A percentile compares a stretch with the other conserved stretches of the same genome.
Evolutionary conservation across 768 basidiomycete species (phyloP).

Genomic region (Leccinum barrowsii): DNA sequence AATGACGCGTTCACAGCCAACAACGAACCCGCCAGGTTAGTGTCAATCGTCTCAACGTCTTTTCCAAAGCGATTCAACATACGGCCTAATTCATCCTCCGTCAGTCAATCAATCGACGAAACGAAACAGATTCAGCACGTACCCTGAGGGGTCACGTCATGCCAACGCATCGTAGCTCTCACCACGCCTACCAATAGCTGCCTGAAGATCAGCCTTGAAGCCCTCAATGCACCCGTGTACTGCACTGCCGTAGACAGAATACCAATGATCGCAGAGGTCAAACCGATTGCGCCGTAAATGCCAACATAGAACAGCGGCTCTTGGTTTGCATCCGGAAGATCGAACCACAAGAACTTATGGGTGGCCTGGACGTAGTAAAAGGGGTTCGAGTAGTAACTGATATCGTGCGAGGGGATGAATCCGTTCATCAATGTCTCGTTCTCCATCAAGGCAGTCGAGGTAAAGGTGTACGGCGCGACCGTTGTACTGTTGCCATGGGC

Average conservation of each 20-base stretch:
- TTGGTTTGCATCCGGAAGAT: slow-evolving; percentile 47
- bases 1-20: slow-evolving; percentile 76
- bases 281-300: slow-evolving; percentile 60
- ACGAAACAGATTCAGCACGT: background rate
- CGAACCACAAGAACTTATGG: slow-evolving; percentile 14
- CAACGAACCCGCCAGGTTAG: slow-evolving; percentile 60
- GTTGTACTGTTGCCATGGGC: slow-evolving; percentile 18
- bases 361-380: slow-evolving; percentile 14
- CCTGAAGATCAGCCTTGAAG: slow-evolving; percentile 37
- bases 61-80: slow-evolving; percentile 86
- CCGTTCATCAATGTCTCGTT: slow-evolving; percentile 29
- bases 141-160: slow-evolving; percentile 82
- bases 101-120: background rate
- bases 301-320: slow-evolving; percentile 72
- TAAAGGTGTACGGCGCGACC: slow-evolving; percentile 13
- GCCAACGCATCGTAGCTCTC: slow-evolving; percentile 80
- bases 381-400: slow-evolving; percentile 14
- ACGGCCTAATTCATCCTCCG: slow-evolving; percentile 44
- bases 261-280: slow-evolving; percentile 45
- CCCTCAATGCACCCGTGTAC: slow-evolving; percentile 49
- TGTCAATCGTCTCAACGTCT: slow-evolving; percentile 87
- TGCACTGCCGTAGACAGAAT: slow-evolving; percentile 49
- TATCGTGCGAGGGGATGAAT: slow-evolving; percentile 18
- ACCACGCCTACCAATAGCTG: slow-evolving; percentile 67
- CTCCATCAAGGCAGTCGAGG: slow-evolving; percentile 22